Conservation (phyloP, 202 grass and related monocot genomes). For the Miscanthus sacchariflorus region DNA sequence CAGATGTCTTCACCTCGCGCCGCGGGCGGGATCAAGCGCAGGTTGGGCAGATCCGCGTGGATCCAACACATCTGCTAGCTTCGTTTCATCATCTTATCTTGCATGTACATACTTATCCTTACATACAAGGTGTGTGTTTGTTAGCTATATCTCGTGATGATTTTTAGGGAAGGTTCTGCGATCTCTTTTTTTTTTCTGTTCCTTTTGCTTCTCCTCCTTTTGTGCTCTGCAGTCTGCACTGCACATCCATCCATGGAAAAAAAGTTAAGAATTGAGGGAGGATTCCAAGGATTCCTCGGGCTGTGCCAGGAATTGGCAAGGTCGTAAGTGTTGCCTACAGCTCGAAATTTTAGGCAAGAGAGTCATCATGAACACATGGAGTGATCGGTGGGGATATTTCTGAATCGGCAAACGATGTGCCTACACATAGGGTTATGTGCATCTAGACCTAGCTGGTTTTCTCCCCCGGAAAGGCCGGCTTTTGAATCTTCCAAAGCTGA, state of each 20-base stretch:
- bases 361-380: slow-evolving; percentile 49
- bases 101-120: background rate
- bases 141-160: background rate
- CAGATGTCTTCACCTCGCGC: slow-evolving; percentile 79
- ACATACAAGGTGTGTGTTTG: background rate
- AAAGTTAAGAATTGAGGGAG: slow-evolving; percentile 19
- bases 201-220: slow-evolving; percentile 27
- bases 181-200: slow-evolving; percentile 21
- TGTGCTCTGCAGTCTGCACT: background rate
- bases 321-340: slow-evolving; percentile 60
- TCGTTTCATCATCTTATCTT: slow-evolving; percentile 33
- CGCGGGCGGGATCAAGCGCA: slow-evolving; percentile 71
- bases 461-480: slow-evolving; percentile 39
- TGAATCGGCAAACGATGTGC: slow-evolving; percentile 49
- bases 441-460: slow-evolving; percentile 45
- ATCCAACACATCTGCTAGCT: slow-evolving; percentile 12
- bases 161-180: background rate
- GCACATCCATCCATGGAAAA: slow-evolving; percentile 11
- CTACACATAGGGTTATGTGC: slow-evolving; percentile 37
- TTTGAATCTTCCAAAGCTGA: slow-evolving; percentile 16
- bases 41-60: slow-evolving; percentile 63
- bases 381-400: slow-evolving; percentile 61
- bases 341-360: slow-evolving; percentile 59
- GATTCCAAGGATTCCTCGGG: slow-evolving; percentile 48
- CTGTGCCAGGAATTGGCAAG: slow-evolving; percentile 42